Conservation (phyloP, 225 moss, liverwort and hornwort species). For the Takakia lepidozioides region DNA sequence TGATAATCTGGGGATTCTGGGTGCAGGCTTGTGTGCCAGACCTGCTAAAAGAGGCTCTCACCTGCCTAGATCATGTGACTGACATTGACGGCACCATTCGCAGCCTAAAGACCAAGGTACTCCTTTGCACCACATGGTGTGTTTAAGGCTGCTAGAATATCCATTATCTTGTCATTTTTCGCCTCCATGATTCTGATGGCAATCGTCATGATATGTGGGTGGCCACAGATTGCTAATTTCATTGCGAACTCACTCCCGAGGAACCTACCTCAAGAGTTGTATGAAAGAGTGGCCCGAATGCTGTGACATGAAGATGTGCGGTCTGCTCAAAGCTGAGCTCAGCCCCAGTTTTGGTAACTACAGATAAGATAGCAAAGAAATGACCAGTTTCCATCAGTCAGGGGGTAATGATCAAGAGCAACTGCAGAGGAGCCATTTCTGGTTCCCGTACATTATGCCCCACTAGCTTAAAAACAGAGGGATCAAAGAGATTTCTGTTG, state of each 20-base stretch:
- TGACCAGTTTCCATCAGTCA: too few relatives aligned
- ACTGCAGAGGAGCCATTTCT: too few relatives aligned
- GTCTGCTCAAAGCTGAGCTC: background rate
- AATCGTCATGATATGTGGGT: background rate
- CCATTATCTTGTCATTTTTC: background rate
- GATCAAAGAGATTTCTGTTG: too few relatives aligned
- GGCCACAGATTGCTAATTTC: constrained; percentile 74
- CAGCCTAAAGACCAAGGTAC: constrained; percentile 74
- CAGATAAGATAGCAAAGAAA: too few relatives aligned
- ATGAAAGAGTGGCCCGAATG: constrained; percentile 70
- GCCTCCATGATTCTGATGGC: background rate
- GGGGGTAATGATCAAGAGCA: too few relatives aligned
- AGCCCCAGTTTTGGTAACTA: constrained; percentile 5
- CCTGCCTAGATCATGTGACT: constrained; percentile 82
- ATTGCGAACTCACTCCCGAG: constrained; percentile 66
- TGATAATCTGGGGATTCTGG: too few relatives aligned
- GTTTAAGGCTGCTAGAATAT: background rate
- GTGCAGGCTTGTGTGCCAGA: constrained; percentile 88
- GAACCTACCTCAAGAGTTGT: constrained; percentile 64
- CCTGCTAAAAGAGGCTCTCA: constrained; percentile 80
- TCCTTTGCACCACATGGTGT: background rate
- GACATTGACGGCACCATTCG: constrained; percentile 91
- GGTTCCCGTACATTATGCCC: too few relatives aligned
- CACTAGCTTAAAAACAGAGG: too few relatives aligned
- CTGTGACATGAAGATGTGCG: constrained; percentile 12